Conservation (phyloP, 2,329 filamentous ascomycete genomes). For the Colletotrichum liaoningense region DNA sequence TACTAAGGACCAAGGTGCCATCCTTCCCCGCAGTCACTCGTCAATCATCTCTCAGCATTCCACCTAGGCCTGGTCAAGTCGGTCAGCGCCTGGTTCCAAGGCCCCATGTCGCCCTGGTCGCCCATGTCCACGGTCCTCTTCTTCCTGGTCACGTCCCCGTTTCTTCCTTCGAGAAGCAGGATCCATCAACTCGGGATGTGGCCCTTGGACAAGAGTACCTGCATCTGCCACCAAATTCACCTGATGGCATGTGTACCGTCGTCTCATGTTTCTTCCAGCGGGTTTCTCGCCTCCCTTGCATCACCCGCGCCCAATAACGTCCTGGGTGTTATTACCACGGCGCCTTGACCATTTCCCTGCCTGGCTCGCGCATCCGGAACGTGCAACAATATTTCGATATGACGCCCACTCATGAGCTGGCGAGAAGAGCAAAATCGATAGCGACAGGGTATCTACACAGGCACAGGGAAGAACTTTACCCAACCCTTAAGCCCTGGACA, state of each 20-base stretch:
- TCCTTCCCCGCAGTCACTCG: conserved; percentile 30
- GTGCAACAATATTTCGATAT: not conserved
- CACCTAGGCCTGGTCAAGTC: not conserved
- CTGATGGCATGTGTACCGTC: not conserved
- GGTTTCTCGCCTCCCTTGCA: conserved; percentile 21
- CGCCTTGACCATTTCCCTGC: conserved; percentile 3
- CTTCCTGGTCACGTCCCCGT: conserved; percentile 16
- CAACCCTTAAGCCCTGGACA: not conserved
- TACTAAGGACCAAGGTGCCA: not conserved
- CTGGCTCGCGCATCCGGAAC: not conserved
- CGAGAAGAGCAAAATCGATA: not conserved
- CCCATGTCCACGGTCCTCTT: conserved; percentile 9
- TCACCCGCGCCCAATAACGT: conserved; percentile 13
- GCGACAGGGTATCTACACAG: not conserved
- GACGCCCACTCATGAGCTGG: not conserved
- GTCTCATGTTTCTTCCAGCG: conserved; percentile 22
- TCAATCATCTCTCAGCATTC: conserved; percentile 4
- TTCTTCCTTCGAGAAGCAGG: conserved; percentile 35
- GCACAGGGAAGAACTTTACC: not conserved
- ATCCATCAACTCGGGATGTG: conserved; percentile 14
- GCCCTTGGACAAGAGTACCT: not conserved
- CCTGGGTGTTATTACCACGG: conserved; percentile 4
- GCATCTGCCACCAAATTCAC: not conserved
- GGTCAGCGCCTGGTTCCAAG: conserved; percentile 4
- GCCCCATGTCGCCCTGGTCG: not conserved